phyloP scores from a whole-genome alignment of 192 early-diverging fungal genomes.

The Podila horticola region DNA sequence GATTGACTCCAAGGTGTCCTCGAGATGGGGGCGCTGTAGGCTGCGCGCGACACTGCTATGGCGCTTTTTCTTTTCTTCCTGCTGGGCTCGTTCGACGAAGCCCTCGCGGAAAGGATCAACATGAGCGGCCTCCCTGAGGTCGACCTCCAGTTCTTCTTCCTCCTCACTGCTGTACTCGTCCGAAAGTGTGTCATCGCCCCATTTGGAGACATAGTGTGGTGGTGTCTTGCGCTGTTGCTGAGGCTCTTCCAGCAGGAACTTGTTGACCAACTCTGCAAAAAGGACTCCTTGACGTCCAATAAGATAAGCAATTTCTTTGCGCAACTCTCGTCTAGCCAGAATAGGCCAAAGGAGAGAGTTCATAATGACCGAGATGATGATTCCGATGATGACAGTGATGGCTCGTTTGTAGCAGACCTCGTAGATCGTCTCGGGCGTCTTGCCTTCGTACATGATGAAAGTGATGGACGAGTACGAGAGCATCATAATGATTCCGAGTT shows the following conservation, averaged over 20 bases:
- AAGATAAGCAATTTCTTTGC: slow-evolving; percentile 59
- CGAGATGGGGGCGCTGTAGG: slow-evolving; percentile 8
- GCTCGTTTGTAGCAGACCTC: slow-evolving; percentile 39
- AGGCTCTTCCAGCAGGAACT: slow-evolving; percentile 60
- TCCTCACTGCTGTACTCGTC: slow-evolving; percentile 12
- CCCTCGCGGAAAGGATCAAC: slow-evolving; percentile 10
- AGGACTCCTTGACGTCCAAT: slow-evolving; percentile 66
- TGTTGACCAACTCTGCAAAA: slow-evolving; percentile 74
- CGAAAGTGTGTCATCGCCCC: not conserved
- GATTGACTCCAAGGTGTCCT: not conserved
- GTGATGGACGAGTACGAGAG: slow-evolving; percentile 38
- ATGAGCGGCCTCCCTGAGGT: not conserved
- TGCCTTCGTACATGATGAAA: slow-evolving; percentile 28
- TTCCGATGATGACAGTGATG: slow-evolving; percentile 36
- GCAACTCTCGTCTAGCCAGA: slow-evolving; percentile 75
- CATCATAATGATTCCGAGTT: slow-evolving; percentile 39
- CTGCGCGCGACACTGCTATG: not conserved
- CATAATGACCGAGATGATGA: slow-evolving; percentile 35
- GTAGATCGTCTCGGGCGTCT: slow-evolving; percentile 26
- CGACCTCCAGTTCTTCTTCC: not conserved
- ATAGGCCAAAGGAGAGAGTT: slow-evolving; percentile 60
- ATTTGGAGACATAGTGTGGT: not conserved
- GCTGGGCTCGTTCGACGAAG: slow-evolving; percentile 26
- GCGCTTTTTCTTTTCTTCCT: not conserved
- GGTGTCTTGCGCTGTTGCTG: not conserved